Evolutionary conservation across 2,329 filamentous ascomycete species (phyloP).

Genomic region (Thielaviopsis cerberus): DNA sequence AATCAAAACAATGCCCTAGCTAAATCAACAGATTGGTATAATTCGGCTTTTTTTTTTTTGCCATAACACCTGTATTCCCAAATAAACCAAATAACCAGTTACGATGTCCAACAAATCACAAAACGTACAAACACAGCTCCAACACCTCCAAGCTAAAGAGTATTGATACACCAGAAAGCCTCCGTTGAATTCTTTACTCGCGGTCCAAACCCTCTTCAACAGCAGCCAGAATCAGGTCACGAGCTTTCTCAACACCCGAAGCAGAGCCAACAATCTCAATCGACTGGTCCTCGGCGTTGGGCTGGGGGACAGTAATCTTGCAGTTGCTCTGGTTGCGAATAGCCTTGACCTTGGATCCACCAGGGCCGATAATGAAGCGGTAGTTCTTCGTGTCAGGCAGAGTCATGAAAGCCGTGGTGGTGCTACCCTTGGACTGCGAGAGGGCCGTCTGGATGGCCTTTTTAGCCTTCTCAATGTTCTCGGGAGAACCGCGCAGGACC

Average conservation of each 20-base stretch:
- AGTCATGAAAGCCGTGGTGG: slow-evolving; percentile 67
- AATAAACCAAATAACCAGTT: not conserved
- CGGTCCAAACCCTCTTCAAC: slow-evolving; percentile 41
- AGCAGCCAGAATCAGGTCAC: slow-evolving; percentile 71
- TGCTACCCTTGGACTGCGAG: slow-evolving; percentile 49
- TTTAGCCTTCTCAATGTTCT: slow-evolving; percentile 68
- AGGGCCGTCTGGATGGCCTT: slow-evolving; percentile 55
- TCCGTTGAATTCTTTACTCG: not conserved
- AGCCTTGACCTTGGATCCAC: slow-evolving; percentile 76
- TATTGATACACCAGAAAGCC: not conserved
- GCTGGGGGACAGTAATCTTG: slow-evolving; percentile 80
- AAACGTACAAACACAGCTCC: not conserved
- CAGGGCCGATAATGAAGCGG: slow-evolving; percentile 73
- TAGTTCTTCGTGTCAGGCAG: slow-evolving; percentile 80
- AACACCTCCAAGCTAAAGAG: not conserved
- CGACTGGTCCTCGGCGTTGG: slow-evolving; percentile 56
- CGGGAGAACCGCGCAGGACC: slow-evolving; percentile 63
- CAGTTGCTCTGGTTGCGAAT: slow-evolving; percentile 87
- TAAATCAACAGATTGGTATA: not conserved
- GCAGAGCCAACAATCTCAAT: slow-evolving; percentile 73
- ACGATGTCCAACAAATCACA: slow-evolving; percentile 1
- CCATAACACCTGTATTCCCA: not conserved
- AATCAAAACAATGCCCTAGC: not conserved
- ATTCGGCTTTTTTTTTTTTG: not conserved
- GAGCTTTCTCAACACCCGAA: slow-evolving; percentile 70